These are phyloP conservation scores for Neurospora sp. DNA, from an alignment of 2,329 filamentous ascomycete genomes.

Conservation along the genomic window DNA sequence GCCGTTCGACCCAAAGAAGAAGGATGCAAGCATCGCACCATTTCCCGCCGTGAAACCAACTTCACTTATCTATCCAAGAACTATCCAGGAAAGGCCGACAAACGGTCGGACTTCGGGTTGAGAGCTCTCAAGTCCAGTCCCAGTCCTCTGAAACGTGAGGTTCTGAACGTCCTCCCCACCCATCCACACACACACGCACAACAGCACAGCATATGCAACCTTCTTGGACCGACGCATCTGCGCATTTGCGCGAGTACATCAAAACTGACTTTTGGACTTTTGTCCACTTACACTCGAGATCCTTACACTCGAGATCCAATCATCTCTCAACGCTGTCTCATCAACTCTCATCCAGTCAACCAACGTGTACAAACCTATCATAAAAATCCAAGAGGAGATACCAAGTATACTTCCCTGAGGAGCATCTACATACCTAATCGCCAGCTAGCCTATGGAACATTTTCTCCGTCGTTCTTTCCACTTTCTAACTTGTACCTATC, in stretches of 20 bases:
- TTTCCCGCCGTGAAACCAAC: background rate
- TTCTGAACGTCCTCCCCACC: background rate
- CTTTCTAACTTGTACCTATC: background rate
- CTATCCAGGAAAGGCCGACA: background rate
- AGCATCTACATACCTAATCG: too few species aligned
- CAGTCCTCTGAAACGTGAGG: background rate
- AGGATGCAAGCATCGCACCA: background rate
- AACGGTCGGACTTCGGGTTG: background rate
- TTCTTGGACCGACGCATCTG: background rate
- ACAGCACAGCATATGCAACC: background rate
- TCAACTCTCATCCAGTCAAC: background rate
- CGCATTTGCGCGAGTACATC: background rate
- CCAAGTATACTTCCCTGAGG: too few species aligned
- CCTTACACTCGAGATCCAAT: background rate
- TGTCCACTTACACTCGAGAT: background rate
- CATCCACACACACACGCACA: background rate
- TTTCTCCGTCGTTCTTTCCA: too few species aligned
- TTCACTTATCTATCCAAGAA: background rate
- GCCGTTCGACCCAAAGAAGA: background rate
- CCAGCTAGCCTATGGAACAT: too few species aligned
- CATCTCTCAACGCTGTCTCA: background rate
- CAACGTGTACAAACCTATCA: background rate
- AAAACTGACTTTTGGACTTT: background rate
- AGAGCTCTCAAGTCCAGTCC: background rate
- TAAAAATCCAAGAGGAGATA: background rate